Evolutionary conservation across 2,329 filamentous ascomycete genomes (phyloP), one percentile per base, ranked within the genome.

Genomic region (Hypoxylon sp.): DNA sequence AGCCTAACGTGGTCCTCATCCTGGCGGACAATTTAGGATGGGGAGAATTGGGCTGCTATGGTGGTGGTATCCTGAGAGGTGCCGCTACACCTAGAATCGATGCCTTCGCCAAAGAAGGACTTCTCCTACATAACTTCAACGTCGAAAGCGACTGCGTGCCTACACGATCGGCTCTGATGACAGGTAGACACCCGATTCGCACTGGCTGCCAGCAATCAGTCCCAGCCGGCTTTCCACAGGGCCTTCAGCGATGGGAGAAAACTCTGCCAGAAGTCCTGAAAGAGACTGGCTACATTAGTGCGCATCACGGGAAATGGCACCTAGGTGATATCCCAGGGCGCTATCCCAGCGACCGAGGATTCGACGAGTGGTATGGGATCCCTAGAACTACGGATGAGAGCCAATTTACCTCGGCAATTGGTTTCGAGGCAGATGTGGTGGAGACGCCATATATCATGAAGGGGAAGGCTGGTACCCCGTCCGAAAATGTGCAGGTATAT

Each of bases 61-160:
- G 35, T 15, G 35, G 35, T 10, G 35, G 39, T n/a, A 42, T 17
- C 3, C 11, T 17, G 5, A 42, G 39, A 42, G 39, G 15, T 42
- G n/a, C 39, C 15, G 39, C 39, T 42, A 17, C 39, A 42, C 39
- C 39, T 15, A 42, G n/a, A 42, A 17, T 42, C 6, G 39, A 19
- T 19, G n/a, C n/a, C 39, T 7, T 17, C 39, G n/a, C 39, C n/a
- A 19, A 42, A 19, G 39, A 42, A 42, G 39, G 39, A 17, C 39
- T 42, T 2, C 35, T 37, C 11, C 39, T 42, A 4, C 39, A 19
- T 19, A 19, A 42, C n/a, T 42, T 42, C 39, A 42, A 42, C n/a
- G 39, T 42, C n/a, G 39, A 42, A 42, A 42, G 39, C n/a, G 39
- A 19, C 7, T 42, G 35, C n/a, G 39, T 42, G 39, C n/a, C 39